Percentiles rank a stretch among this genome's conserved stretches.
Conservation (phyloP, 164 flowering plant species). For the Dillenia suffruticosa region DNA sequence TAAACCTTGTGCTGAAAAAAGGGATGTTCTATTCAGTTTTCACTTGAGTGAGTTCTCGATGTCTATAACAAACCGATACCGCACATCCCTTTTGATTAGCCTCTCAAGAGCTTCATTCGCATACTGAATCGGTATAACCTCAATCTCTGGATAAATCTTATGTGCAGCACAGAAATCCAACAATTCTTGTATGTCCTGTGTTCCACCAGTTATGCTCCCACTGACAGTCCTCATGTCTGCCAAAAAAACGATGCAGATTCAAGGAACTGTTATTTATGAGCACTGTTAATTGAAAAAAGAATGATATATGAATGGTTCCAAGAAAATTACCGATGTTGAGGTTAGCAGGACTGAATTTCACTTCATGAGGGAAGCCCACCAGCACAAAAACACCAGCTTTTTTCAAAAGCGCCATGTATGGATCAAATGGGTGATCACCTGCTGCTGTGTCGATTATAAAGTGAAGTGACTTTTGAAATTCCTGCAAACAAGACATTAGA, state of each 20-base stretch:
- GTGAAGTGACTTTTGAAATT: slow-evolving; percentile 44
- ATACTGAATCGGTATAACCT: slow-evolving; percentile 67
- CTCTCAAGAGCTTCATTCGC: slow-evolving; percentile 85
- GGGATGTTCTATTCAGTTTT: slow-evolving; percentile 4
- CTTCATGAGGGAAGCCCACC: slow-evolving; percentile 79
- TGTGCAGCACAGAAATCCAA: slow-evolving; percentile 74
- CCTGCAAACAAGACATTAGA: slow-evolving; percentile 30
- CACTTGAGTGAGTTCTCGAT: slow-evolving; percentile 63
- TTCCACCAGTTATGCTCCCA: slow-evolving; percentile 76
- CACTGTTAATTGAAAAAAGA: not conserved
- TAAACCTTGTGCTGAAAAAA: too few relatives aligned
- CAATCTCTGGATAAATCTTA: slow-evolving; percentile 66
- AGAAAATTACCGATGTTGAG: slow-evolving; percentile 44
- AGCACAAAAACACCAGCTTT: slow-evolving; percentile 52
- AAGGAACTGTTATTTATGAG: slow-evolving; percentile 2
- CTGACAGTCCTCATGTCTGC: slow-evolving; percentile 61
- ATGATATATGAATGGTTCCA: not conserved
- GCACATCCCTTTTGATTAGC: slow-evolving; percentile 68
- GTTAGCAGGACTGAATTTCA: slow-evolving; percentile 65
- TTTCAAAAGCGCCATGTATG: slow-evolving; percentile 68
- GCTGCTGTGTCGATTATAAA: slow-evolving; percentile 80
- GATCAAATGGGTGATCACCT: slow-evolving; percentile 85
- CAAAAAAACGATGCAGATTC: slow-evolving; percentile 2
- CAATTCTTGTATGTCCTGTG: slow-evolving; percentile 77
- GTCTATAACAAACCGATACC: slow-evolving; percentile 87